Evolutionary conservation across 2,329 filamentous ascomycete genomes (phyloP).

Genomic region (Aspergillus nomiae): DNA sequence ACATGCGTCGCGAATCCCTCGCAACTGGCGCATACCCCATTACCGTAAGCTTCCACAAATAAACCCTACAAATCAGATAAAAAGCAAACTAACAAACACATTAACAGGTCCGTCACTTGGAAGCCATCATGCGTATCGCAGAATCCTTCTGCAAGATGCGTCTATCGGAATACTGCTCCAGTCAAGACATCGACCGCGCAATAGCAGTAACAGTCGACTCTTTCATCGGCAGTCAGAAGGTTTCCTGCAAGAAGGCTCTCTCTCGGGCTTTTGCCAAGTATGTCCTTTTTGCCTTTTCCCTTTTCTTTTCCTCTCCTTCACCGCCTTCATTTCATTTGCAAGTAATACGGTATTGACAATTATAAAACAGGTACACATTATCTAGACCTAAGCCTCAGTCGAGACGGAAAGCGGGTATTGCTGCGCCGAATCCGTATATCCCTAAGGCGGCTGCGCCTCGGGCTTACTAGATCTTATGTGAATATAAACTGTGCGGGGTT

Average conservation of each 20-base stretch:
- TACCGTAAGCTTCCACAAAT: conserved; percentile 66
- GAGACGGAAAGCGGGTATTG: conserved; percentile 39
- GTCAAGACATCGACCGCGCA: conserved; percentile 90
- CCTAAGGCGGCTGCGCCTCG: conserved; percentile 15
- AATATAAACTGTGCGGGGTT: neutral
- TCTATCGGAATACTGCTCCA: conserved; percentile 89
- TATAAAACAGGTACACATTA: conserved; percentile 37
- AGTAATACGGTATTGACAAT: conserved; percentile 13
- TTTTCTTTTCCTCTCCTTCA: neutral
- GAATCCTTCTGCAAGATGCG: conserved; percentile 98
- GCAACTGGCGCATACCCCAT: conserved; percentile 97
- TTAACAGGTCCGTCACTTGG: conserved; percentile 84
- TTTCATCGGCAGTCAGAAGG: conserved; percentile 94
- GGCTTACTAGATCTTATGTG: conserved; percentile 1
- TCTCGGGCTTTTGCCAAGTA: conserved; percentile 97
- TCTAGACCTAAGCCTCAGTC: conserved; percentile 43
- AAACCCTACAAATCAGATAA: neutral
- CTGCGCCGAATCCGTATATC: conserved; percentile 31
- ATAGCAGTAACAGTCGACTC: conserved; percentile 96
- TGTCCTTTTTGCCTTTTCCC: conserved; percentile 50
- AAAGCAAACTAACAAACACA: conserved; percentile 6
- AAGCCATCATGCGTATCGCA: conserved; percentile 94
- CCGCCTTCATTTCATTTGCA: neutral
- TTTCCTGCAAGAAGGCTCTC: conserved; percentile 95
- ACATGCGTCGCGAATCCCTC: conserved; percentile 90